Evolutionary conservation across 257 asterid genomes (phyloP), one percentile per base, ranked within the genome.

Genomic region (Nicotiana undulata): DNA sequence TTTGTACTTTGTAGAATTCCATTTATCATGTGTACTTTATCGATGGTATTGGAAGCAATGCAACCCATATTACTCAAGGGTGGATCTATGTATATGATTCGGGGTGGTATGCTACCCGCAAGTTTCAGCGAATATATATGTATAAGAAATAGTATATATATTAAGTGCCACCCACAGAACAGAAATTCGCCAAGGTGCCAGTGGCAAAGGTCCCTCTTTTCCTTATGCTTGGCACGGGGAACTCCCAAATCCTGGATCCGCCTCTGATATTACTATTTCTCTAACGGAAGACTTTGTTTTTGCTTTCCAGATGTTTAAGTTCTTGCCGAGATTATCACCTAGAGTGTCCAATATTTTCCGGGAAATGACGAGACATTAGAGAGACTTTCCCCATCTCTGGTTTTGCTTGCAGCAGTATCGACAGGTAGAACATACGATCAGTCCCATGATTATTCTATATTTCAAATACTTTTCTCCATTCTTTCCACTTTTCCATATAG

Each of bases 331-430:
- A 81, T 79, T 95, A 86, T 93, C 99, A 17, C 94, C 96, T 6
- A 85, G 61, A 87, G 97, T 93, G 86, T 67, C 97, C 44, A 93
- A 81, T 82, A 92, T 92, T 89, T 90, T 95, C 91, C 91, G 82
- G 74, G 97, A 93, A 85, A 91, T 92, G 97, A 86, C 80, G 89
- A 92, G 99, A 85, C 98, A 92, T 86, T 93, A 92, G 89, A 81
- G 83, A 77, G 60, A 67, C 17, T 7, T 9, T 15, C 16, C 70
- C 76, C n/a, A 2, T 79, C 64, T 79, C 63, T 53, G 46, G 76
- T 67, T 26, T 29, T 49, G 7, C 29, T 63, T 26, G 52, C 61
- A 63, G 74, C 63, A 79, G 53, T 29, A 63, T 72, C 26, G 18
- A 61, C 53, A 77, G 75, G 76, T 79, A 63, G 64, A 53, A 31